Evolutionary conservation across 305 asterid species (phyloP).

Genomic region (Fraxinus albicans): DNA sequence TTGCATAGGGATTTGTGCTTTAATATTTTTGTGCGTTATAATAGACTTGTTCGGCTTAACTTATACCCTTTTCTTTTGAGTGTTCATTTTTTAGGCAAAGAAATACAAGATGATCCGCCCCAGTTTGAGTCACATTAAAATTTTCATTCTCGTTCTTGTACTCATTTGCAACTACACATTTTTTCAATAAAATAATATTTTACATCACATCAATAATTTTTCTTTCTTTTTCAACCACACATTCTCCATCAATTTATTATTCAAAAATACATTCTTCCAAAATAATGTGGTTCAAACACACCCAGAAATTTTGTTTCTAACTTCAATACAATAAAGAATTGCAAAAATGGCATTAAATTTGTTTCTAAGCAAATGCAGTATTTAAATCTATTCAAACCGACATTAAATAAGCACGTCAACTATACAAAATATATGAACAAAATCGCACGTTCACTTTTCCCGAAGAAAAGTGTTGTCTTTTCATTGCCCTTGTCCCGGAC

Average conservation of each 20-base stretch:
- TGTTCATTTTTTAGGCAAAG: background rate
- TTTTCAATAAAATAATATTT: no score
- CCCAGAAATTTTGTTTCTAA: background rate
- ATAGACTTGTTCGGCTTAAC: background rate
- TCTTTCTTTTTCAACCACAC: no score
- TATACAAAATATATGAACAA: background rate
- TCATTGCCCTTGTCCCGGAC: background rate
- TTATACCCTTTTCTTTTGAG: background rate
- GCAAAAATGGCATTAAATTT: background rate
- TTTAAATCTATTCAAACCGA: background rate
- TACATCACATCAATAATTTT: no score
- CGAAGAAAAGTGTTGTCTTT: background rate
- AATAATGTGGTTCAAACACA: no score
- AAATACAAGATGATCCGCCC: no score
- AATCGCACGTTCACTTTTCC: background rate
- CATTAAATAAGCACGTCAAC: background rate
- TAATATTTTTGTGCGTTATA: background rate
- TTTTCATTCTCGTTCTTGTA: no score
- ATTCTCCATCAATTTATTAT: no score
- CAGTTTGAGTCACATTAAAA: no score
- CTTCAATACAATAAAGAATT: background rate
- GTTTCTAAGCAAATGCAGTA: background rate
- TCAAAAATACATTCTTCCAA: no score
- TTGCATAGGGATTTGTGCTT: constrained; percentile 34
- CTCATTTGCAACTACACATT: no score